Evolutionary conservation across 768 basidiomycete species (phyloP), one percentile per base, ranked within the genome.

Genomic region (Galerina sulciceps): DNA sequence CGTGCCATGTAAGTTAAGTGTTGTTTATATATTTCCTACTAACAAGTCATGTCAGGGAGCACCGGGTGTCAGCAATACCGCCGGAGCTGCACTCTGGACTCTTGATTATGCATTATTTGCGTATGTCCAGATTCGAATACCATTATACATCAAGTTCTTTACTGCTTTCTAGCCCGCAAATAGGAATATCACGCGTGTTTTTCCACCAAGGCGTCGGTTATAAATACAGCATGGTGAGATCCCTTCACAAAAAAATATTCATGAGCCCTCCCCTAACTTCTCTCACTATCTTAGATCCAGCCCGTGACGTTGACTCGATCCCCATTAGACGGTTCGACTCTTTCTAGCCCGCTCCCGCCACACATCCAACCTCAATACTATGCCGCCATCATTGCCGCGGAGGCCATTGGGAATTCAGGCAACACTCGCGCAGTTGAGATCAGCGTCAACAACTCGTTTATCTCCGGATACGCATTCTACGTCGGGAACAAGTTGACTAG

Each of bases 11-110:
- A 66, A 43, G 74, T 10, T 22, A 5, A 35, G 41, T 5, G 52
- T 13, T 58, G 20, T 14, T 23, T 10, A 17, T 10, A 17, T 10
- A 1, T 26, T 11, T 34, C 4, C 9, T 11, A 23, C 11, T n/a
- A 42, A 4, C 15, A 51, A 35, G 14, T 41, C 13, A 15, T 35
- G 36, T 4, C 41, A 81, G 75, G 80, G 82, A 43, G 76, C 81
- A 14, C 76, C 81, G 42, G 84, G 83, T 2, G 87, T 87, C 10
- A 87, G 85, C 67, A 87, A 90, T 65, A 83, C 83, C 0, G 88
- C 84, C n/a, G 89, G 88, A 14, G 87, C 87, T 0, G 84, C 86
- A n/a, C 69, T 90, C 17, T 90, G 88, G 88, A 76, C 80, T 10
- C 71, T 89, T 58, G 88, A 90, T 67, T 88, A 90, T 68, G 74